These are phyloP conservation scores for Ambrosia trifida DNA, from an alignment of 129 eudicot genomes.

Conservation along the genomic window DNA sequence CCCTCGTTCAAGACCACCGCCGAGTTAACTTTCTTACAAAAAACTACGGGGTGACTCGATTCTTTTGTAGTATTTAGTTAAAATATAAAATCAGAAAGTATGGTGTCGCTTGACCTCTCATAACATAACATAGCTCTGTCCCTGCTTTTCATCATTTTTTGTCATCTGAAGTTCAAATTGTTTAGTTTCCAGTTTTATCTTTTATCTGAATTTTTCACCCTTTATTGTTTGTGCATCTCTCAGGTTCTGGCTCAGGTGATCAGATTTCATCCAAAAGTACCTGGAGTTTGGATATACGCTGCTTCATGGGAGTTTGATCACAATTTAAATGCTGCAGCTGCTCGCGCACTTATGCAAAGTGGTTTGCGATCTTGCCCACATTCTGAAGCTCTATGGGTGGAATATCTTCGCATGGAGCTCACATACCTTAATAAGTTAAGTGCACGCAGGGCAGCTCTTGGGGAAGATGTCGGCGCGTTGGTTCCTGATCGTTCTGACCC, in stretches of 20 bases:
- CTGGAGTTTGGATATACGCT: slow-evolving; percentile 94
- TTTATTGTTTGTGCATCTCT: slow-evolving; percentile 14
- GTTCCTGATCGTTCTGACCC: slow-evolving; percentile 38
- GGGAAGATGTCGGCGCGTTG: slow-evolving; percentile 64
- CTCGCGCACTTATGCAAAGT: slow-evolving; percentile 85
- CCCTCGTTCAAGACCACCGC: too few species aligned
- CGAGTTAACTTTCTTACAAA: too few species aligned
- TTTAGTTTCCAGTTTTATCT: background rate
- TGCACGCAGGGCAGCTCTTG: slow-evolving; percentile 77
- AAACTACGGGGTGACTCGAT: too few species aligned
- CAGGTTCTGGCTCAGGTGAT: slow-evolving; percentile 86
- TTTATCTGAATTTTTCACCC: background rate
- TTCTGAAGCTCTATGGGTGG: slow-evolving; percentile 87
- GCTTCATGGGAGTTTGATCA: slow-evolving; percentile 92
- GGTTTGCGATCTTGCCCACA: slow-evolving; percentile 86
- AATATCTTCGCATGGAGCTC: slow-evolving; percentile 90
- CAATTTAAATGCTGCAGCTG: slow-evolving; percentile 72
- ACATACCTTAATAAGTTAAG: slow-evolving; percentile 84
- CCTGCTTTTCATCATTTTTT: background rate
- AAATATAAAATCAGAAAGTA: too few species aligned
- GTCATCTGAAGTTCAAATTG: background rate
- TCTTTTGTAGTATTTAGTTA: too few species aligned
- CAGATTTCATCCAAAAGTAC: slow-evolving; percentile 90
- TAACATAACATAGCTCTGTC: too few species aligned
- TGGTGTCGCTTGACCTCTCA: too few species aligned